Evolutionary conservation across 164 flowering plant species (phyloP).

Genomic region (Liriodendron chinense): DNA sequence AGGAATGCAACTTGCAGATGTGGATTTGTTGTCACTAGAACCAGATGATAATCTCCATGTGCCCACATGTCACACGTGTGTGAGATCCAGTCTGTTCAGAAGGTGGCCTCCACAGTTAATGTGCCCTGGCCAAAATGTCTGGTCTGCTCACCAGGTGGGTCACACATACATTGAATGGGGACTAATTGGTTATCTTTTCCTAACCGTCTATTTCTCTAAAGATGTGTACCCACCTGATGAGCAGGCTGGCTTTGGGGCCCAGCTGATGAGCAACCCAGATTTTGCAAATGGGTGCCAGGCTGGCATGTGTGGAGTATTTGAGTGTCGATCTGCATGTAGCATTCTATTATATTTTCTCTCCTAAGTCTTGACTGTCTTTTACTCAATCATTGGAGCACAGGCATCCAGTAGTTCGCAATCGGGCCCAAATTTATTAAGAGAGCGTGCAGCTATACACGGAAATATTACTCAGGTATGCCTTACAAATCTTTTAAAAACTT

Average conservation of each 20-base stretch:
- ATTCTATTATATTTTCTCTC: background rate
- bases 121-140: background rate
- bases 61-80: background rate
- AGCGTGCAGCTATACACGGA: constrained; percentile 82
- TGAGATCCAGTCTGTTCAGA: background rate
- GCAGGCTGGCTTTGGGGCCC: background rate
- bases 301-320: background rate
- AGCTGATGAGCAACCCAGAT: no score
- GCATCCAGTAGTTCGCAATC: constrained; percentile 61
- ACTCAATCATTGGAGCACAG: constrained; percentile 24
- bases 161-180: background rate
- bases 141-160: background rate
- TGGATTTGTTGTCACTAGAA: no score
- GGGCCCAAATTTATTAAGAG: constrained; percentile 64
- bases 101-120: background rate
- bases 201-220: background rate
- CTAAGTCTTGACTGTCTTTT: background rate
- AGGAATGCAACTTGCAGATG: no score
- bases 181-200: background rate
- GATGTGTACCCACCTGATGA: background rate
- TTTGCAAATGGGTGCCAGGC: background rate
- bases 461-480: constrained; percentile 71
- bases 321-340: background rate
- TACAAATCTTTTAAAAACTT: background rate
- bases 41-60: no score